A percentile compares a stretch with the other conserved stretches of the same genome.
These are phyloP conservation scores for Phytophthora tubulina DNA, from an alignment of 352 stramenopile genomes.

Conservation along the genomic window DNA sequence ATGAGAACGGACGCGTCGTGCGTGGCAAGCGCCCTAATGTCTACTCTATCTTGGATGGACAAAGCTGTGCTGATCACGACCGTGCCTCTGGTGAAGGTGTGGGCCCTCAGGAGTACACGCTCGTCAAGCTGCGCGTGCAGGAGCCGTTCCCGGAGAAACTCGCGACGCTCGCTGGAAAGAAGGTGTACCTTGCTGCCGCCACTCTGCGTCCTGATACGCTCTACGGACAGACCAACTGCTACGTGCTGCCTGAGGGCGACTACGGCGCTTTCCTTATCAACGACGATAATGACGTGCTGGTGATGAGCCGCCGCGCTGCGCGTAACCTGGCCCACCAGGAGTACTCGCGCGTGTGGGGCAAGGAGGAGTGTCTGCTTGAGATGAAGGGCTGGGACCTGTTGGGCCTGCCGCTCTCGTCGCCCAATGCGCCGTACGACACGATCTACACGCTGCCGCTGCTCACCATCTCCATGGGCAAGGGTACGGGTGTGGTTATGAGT, in stretches of 20 bases:
- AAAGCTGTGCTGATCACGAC: conserved; percentile 99
- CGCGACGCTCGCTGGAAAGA: conserved; percentile 80
- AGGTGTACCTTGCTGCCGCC: conserved; percentile 97
- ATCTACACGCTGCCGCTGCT: conserved; percentile 99
- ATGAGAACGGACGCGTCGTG: conserved; percentile 88
- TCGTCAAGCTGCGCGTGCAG: conserved; percentile 97
- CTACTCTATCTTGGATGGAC: conserved; percentile 98
- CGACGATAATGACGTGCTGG: conserved; percentile 95
- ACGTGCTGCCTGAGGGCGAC: conserved; percentile 98
- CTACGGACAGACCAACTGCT: conserved; percentile 99
- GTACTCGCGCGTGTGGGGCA: conserved; percentile 88
- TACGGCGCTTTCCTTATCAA: conserved; percentile 98
- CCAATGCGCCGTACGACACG: conserved; percentile 97
- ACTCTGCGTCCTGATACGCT: conserved; percentile 99
- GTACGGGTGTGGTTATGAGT: conserved; percentile 99
- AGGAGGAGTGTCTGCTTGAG: conserved; percentile 89
- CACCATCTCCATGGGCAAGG: conserved; percentile 99
- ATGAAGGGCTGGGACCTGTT: conserved; percentile 98
- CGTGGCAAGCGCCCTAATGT: conserved; percentile 99
- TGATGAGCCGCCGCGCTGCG: conserved; percentile 94
- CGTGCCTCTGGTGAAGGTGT: conserved; percentile 98
- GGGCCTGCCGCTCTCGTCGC: conserved; percentile 95
- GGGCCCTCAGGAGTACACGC: conserved; percentile 99
- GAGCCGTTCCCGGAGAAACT: conserved; percentile 86
- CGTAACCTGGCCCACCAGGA: conserved; percentile 97